Base-by-base conservation (phyloP, 2,329 filamentous ascomycete species). In the Emericellopsis cladophorae region DNA sequence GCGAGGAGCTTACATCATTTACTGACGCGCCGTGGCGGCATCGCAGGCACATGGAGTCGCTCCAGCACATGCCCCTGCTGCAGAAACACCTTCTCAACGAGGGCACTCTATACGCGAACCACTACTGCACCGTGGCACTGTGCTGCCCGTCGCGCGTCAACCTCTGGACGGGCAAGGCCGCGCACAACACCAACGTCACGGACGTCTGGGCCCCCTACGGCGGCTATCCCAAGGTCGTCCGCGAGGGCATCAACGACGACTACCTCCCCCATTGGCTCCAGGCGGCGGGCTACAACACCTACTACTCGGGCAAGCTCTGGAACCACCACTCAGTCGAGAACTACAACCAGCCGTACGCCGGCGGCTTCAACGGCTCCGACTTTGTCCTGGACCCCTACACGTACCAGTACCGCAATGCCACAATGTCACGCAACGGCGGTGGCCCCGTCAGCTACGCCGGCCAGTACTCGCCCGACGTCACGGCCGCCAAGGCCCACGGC, bases 351-450 rank as follows among this genome's bases (percentile, higher is more conserved):
- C 69, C 76, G 0, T 66, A 62, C 41, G 62, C 70, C 0, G 64
- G 61, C 2, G 78, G 76, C 2, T 81, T 71, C 60, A 79, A 67
- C 23, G 65, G 64, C 0, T 76, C 73, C 1, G 55, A 62, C 34
- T 68, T 81, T 47, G 60, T 82, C 1, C 60, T 83, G 2, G 79
- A 84, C 45, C 79, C 79, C 0, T 72, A 67, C 46, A 85, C 81
- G 0, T 85, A 85, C 52, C 63, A 72, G 26, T 85, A 84, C 51
- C 64, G 76, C 16, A 83, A 84, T 51, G 65, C 73, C 2, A 79
- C 70, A 7, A 81, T 76, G 52, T 72, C 80, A 43, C 67, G 73
- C 10, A 79, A 85, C 47, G 59, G 65, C 0, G 68, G 76, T 2
- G 50, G 61, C 0, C 74, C 74, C 0, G 59, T 67, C n/a, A 71